These are phyloP conservation scores for Diaporthe longicolla DNA, from an alignment of 2,329 filamentous ascomycete species.

Conservation along the genomic window DNA sequence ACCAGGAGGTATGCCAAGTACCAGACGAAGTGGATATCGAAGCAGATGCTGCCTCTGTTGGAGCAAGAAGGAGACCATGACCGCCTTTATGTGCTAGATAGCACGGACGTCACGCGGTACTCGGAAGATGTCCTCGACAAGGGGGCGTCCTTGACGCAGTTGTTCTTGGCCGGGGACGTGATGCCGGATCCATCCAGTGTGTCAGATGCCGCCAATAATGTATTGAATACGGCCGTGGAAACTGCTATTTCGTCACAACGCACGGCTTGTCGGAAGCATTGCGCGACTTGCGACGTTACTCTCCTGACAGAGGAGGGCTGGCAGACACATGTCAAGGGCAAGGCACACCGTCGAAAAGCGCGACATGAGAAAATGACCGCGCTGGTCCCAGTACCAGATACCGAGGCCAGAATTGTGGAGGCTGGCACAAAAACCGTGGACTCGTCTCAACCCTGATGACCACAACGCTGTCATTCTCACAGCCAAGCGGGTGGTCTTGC, in stretches of 20 bases:
- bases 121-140: conserved; percentile 73
- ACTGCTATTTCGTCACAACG: conserved; percentile 69
- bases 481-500: not conserved
- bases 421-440: not conserved
- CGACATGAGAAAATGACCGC: conserved; percentile 36
- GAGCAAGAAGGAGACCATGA: conserved; percentile 66
- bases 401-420: not conserved
- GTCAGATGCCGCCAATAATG: conserved; percentile 63
- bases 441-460: not conserved
- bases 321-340: conserved; percentile 56
- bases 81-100: conserved; percentile 84
- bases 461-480: not conserved
- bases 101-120: conserved; percentile 77
- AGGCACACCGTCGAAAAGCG: conserved; percentile 32
- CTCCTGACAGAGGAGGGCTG: conserved; percentile 69
- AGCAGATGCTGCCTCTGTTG: conserved; percentile 82
- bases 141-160: conserved; percentile 72
- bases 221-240: conserved; percentile 66
- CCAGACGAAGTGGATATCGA: conserved; percentile 88
- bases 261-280: conserved; percentile 71
- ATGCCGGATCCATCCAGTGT: conserved; percentile 67
- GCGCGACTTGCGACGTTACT: conserved; percentile 79
- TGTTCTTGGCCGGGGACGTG: conserved; percentile 72
- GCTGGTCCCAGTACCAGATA: conserved; percentile 22
- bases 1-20: conserved; percentile 90